Evolutionary conservation across 2,329 filamentous ascomycete species (phyloP).

Genomic region (Paecilomyces formosus): DNA sequence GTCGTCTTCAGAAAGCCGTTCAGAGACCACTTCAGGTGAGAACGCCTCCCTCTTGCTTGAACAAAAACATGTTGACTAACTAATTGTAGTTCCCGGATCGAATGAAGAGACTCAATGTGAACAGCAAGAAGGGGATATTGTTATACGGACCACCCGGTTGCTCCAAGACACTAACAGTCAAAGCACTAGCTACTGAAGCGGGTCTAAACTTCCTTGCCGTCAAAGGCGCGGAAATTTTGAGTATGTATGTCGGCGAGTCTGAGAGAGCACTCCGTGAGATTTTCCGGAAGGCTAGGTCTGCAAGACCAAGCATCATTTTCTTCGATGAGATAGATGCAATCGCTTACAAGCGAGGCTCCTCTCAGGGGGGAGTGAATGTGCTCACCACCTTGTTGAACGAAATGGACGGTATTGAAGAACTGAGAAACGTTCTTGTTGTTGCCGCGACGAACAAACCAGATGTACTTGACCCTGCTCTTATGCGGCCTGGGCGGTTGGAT

Average conservation of each 20-base stretch:
- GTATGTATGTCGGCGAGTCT: conserved; percentile 95
- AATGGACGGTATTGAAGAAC: conserved; percentile 87
- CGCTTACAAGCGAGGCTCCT: conserved; percentile 49
- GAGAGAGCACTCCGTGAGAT: conserved; percentile 79
- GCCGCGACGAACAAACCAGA: conserved; percentile 90
- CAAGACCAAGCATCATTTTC: conserved; percentile 87
- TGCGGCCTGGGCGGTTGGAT: conserved; percentile 80
- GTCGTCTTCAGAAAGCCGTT: conserved; percentile 53
- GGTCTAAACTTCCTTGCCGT: conserved; percentile 91
- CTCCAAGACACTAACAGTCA: conserved; percentile 87
- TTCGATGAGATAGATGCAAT: conserved; percentile 96
- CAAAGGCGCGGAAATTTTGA: conserved; percentile 86
- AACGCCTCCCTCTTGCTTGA: background rate
- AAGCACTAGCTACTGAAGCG: conserved; percentile 83
- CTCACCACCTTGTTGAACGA: conserved; percentile 85
- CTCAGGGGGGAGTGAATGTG: conserved; percentile 62
- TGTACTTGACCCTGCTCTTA: conserved; percentile 73
- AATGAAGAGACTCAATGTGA: conserved; percentile 44
- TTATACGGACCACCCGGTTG: conserved; percentile 91
- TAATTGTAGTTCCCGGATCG: conserved; percentile 39
- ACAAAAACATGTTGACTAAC: background rate
- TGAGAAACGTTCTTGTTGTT: conserved; percentile 77
- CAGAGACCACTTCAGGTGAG: conserved; percentile 51
- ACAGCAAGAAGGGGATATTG: conserved; percentile 71
- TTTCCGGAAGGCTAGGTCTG: conserved; percentile 77